These are phyloP conservation scores for Trypanosoma congolense DNA, from an alignment of 208 protist genomes.

Conservation along the genomic window DNA sequence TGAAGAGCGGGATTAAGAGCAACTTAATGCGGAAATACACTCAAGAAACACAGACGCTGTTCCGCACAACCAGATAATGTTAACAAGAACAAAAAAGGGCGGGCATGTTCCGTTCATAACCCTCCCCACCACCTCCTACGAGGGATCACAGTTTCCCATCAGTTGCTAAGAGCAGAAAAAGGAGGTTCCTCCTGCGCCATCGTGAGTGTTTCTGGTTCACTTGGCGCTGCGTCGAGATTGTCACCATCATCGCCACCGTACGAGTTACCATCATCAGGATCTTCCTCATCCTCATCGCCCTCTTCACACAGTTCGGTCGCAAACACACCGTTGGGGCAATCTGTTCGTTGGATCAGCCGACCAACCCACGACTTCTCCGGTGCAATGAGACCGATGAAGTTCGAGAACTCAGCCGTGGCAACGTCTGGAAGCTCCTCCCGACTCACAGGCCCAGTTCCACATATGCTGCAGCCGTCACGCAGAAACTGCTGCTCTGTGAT, in stretches of 20 bases:
- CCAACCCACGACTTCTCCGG: slow-evolving; percentile 83
- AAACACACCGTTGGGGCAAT: slow-evolving; percentile 66
- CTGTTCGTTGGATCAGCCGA: slow-evolving; percentile 60
- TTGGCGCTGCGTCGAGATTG: slow-evolving; percentile 1
- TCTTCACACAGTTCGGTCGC: slow-evolving; percentile 64
- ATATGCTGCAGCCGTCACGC: slow-evolving; percentile 63
- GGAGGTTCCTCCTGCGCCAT: slow-evolving; percentile 37
- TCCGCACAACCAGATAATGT: too few species aligned
- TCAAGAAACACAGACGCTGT: too few species aligned
- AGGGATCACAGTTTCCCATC: too few species aligned
- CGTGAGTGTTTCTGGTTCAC: slow-evolving; percentile 10
- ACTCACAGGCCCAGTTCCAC: slow-evolving; percentile 47
- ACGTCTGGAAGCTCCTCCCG: slow-evolving; percentile 66
- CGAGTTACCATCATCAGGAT: slow-evolving; percentile 28
- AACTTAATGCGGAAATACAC: too few species aligned
- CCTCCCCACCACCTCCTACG: too few species aligned
- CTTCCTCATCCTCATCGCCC: slow-evolving; percentile 20
- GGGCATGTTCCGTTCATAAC: too few species aligned
- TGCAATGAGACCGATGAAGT: slow-evolving; percentile 82
- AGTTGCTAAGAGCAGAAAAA: slow-evolving; percentile 15
- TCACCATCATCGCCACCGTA: slow-evolving; percentile 6
- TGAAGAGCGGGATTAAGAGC: too few species aligned
- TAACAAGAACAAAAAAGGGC: too few species aligned
- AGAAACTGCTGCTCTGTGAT: slow-evolving; percentile 74
- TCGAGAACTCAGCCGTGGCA: slow-evolving; percentile 73